phyloP scores from a whole-genome alignment of 2,329 filamentous ascomycete genomes.

The Gremmenia infestans region DNA sequence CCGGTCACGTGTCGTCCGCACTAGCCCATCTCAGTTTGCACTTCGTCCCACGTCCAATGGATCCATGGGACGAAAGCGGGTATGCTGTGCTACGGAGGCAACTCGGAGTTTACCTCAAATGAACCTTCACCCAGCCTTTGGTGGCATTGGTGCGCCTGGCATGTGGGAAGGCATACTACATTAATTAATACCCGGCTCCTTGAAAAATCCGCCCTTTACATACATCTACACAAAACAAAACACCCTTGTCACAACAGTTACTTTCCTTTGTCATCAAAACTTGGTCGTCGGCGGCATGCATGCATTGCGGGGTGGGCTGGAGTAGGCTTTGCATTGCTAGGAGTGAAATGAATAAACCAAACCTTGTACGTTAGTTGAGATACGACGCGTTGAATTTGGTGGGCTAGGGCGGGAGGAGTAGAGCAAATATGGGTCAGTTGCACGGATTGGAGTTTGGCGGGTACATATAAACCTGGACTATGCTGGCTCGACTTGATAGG shows the following conservation, averaged over 20 bases:
- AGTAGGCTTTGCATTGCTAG: background rate
- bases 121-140: conserved; percentile 45
- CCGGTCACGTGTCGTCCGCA: conserved; percentile 35
- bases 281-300: background rate
- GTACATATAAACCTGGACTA: background rate
- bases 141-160: conserved; percentile 50
- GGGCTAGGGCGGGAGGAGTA: background rate
- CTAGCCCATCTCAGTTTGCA: conserved; percentile 36
- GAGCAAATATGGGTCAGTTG: background rate
- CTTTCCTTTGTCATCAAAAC: conserved; percentile 10
- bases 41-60: conserved; percentile 41
- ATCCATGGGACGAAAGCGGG: conserved; percentile 51
- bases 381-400: background rate
- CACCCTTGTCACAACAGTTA: conserved; percentile 12
- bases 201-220: conserved; percentile 9
- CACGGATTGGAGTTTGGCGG: background rate
- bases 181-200: conserved; percentile 17
- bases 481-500: background rate
- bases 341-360: background rate
- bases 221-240: conserved; percentile 3
- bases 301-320: background rate
- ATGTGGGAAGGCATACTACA: conserved; percentile 64
- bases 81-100: conserved; percentile 61
- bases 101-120: conserved; percentile 43
- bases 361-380: background rate